Conservation (phyloP, 495 filamentous ascomycete species). For the Rhizodiscina lignyota region DNA sequence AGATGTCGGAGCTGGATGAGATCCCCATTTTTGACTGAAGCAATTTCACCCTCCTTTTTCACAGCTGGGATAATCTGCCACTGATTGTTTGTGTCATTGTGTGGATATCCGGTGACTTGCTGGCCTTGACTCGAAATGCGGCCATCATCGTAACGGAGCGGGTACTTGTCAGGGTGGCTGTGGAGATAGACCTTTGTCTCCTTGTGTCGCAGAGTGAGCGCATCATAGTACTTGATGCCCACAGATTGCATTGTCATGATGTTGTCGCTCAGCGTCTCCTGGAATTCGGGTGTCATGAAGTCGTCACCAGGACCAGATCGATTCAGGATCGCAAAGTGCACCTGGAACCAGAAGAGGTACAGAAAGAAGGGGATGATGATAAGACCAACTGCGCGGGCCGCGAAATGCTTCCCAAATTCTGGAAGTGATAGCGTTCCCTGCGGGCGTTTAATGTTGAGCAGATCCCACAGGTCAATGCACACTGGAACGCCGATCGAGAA, state of each 20-base stretch:
- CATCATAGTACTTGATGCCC: slow-evolving; percentile 78
- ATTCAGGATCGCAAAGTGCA: slow-evolving; percentile 82
- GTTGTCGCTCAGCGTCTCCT: slow-evolving; percentile 91
- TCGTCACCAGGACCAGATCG: slow-evolving; percentile 91
- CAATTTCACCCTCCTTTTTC: slow-evolving; percentile 34
- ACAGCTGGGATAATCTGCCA: slow-evolving; percentile 77
- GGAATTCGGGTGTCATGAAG: slow-evolving; percentile 97
- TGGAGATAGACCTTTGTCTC: slow-evolving; percentile 93
- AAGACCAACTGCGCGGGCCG: slow-evolving; percentile 63
- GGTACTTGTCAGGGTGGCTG: slow-evolving; percentile 79
- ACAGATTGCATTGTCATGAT: slow-evolving; percentile 73
- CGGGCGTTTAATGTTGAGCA: slow-evolving; percentile 72
- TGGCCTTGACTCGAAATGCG: slow-evolving; percentile 88
- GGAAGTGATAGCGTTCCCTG: slow-evolving; percentile 59
- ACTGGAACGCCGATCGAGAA: slow-evolving; percentile 93
- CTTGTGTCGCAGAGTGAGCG: slow-evolving; percentile 79
- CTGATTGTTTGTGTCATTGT: slow-evolving; percentile 97
- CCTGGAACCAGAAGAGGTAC: slow-evolving; percentile 99
- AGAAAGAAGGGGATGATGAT: slow-evolving; percentile 89
- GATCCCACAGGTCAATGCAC: slow-evolving; percentile 83
- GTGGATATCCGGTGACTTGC: slow-evolving; percentile 95
- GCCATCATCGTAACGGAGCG: slow-evolving; percentile 90
- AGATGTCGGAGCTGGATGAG: slow-evolving; percentile 76
- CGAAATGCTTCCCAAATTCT: slow-evolving; percentile 79
- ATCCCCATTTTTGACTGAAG: slow-evolving; percentile 68